Conservation (phyloP, 2,329 filamentous ascomycete species). For the Tricladium varicosporioides region DNA sequence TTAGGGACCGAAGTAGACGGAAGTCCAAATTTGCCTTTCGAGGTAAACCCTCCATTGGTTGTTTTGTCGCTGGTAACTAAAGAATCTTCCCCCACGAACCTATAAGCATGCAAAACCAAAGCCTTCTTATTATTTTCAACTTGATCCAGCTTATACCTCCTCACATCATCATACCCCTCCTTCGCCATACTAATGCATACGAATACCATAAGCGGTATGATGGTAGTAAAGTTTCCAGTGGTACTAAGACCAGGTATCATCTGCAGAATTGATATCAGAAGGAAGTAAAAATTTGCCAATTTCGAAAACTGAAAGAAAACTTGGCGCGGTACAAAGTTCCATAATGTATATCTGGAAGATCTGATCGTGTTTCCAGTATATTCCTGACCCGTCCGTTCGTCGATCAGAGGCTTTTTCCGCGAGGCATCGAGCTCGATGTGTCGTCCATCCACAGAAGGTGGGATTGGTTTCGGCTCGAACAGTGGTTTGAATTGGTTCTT, state of each 20-base stretch:
- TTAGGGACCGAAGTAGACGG: not conserved
- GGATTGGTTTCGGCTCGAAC: slow-evolving; percentile 45
- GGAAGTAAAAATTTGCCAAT: slow-evolving; percentile 92
- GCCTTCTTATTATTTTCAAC: slow-evolving; percentile 74
- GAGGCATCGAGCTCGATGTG: slow-evolving; percentile 70
- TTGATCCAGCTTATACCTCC: slow-evolving; percentile 79
- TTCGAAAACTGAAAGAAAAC: slow-evolving; percentile 91
- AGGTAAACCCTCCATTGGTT: not conserved
- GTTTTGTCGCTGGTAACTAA: not conserved
- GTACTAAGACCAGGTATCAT: slow-evolving; percentile 91
- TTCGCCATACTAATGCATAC: slow-evolving; percentile 85
- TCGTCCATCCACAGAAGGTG: slow-evolving; percentile 75
- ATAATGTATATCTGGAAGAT: slow-evolving; percentile 83
- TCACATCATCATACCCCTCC: slow-evolving; percentile 85
- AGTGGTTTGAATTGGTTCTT: slow-evolving; percentile 20
- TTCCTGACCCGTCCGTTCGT: slow-evolving; percentile 73
- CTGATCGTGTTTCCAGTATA: slow-evolving; percentile 83
- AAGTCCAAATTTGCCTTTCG: not conserved
- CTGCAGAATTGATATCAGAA: slow-evolving; percentile 82
- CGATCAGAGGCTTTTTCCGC: slow-evolving; percentile 55
- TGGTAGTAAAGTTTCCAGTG: slow-evolving; percentile 82
- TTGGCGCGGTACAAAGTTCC: slow-evolving; percentile 86
- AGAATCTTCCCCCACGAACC: slow-evolving; percentile 3
- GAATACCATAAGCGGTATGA: slow-evolving; percentile 76
- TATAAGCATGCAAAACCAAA: slow-evolving; percentile 24